Base-by-base conservation (phyloP, 2,329 filamentous ascomycete species). In the Calonectria multiphialidica region DNA sequence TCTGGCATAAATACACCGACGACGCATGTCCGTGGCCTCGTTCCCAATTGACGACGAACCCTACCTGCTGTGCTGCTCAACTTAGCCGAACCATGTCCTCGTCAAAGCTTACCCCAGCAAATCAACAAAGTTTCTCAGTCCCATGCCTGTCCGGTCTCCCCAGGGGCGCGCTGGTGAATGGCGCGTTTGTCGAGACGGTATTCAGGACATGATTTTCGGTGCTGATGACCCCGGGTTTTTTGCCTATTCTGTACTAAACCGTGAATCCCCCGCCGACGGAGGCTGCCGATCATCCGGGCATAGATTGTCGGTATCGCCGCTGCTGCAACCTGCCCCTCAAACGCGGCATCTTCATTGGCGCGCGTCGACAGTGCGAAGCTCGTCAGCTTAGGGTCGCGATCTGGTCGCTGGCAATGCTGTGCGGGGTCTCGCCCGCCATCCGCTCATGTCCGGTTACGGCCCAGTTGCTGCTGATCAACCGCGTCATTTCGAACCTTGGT, bases 101-200 rank as follows among this genome's bases (percentile, higher is more conserved):
- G 8, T 47, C 45, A 37, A 21, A 33, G 13, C 16, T 7, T 50
- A 47, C 40, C 59, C 25, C 49, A 33, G 23, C 62, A 28, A 47
- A 18, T 45, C 21, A 44, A 33, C 16, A 59, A 45, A 49, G 57
- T 61, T 61, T 62, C 35, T 23, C 40, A 30, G 35, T 49, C 18
- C 23, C 21, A 53, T 37, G 62, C 62, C 42, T 37, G 61, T 33
- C 42, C 18, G 44, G 16, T 9, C 21, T 16, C 28, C n/a, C 28
- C 28, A 16, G 42, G 21, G 28, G 33, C 23, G 10, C n/a, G 61
- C 30, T n/a, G 44, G n/a, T 70, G 44, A 66, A 62, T 70, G 68
- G 68, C 28, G 68, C 68, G 68, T 70, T 66, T 70, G 68, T 53
- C 23, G n/a, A 30, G 37, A 18, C n/a, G 10, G 28, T 66, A n/a